These are phyloP conservation scores for Syzygium syzygioides DNA, from an alignment of 441 rosid species.

Conservation along the genomic window DNA sequence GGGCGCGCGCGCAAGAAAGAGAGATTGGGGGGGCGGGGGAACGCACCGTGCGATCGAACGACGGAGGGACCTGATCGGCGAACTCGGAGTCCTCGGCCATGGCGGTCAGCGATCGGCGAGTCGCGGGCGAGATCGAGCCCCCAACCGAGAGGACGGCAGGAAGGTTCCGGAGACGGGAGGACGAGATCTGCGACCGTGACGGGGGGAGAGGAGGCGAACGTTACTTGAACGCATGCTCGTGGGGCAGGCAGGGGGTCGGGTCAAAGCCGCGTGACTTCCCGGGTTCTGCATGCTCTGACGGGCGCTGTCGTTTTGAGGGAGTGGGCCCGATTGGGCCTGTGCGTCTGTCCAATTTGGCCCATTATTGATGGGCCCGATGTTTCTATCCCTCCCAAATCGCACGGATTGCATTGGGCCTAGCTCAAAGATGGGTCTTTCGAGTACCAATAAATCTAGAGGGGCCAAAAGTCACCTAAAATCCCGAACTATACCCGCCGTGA, in stretches of 20 bases:
- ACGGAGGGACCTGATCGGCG: background rate
- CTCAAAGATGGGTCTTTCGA: background rate
- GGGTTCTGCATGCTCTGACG: background rate
- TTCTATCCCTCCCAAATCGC: background rate
- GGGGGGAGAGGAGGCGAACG: background rate
- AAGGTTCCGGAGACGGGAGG: background rate
- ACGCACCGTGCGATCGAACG: background rate
- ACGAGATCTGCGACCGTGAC: background rate
- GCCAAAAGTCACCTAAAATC: too few relatives aligned
- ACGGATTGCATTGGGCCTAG: background rate
- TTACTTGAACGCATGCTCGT: background rate
- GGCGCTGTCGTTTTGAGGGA: background rate
- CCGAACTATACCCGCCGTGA: too few relatives aligned
- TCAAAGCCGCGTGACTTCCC: background rate
- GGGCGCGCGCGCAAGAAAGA: background rate
- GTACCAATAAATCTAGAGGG: background rate
- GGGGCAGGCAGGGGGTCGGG: background rate
- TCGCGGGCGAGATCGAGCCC: background rate
- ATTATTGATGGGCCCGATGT: background rate
- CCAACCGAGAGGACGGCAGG: background rate
- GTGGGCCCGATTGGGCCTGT: background rate
- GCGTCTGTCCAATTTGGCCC: background rate
- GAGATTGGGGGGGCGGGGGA: background rate
- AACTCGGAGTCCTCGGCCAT: constrained; percentile 2
- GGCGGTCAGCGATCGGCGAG: background rate